Conservation (phyloP, 495 filamentous ascomycete genomes). For the Neurospora terricola region DNA sequence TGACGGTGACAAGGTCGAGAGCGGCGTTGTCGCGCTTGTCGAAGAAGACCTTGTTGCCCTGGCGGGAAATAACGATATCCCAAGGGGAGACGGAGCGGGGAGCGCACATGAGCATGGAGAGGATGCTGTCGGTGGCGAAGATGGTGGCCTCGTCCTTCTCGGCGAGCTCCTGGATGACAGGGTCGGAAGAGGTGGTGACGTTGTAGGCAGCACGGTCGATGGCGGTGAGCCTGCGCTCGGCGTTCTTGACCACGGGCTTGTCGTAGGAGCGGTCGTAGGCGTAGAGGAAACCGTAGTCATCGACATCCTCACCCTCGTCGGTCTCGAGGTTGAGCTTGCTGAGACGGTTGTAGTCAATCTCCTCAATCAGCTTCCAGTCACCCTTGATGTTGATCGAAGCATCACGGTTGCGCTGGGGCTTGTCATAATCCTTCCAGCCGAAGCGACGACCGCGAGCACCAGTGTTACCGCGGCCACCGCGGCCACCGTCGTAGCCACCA, state of each 20-base stretch:
- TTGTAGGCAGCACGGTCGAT: constrained; percentile 95
- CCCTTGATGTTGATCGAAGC: constrained; percentile 87
- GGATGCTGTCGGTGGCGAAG: constrained; percentile 91
- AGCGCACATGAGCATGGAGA: constrained; percentile 98
- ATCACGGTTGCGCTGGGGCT: constrained; percentile 92
- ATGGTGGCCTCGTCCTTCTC: constrained; percentile 96
- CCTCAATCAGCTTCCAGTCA: constrained; percentile 91
- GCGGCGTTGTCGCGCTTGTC: constrained; percentile 92
- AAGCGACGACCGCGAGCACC: constrained; percentile 65
- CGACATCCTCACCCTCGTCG: constrained; percentile 88
- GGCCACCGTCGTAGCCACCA: constrained; percentile 41
- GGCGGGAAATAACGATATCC: constrained; percentile 86
- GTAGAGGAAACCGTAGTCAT: constrained; percentile 91
- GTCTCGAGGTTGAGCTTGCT: constrained; percentile 91
- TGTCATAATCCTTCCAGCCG: constrained; percentile 98
- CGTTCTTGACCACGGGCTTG: constrained; percentile 77
- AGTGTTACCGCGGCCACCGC: constrained; percentile 47
- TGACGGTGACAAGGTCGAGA: constrained; percentile 95
- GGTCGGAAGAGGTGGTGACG: constrained; percentile 90
- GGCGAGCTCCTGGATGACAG: constrained; percentile 90
- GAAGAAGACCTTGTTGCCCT: constrained; percentile 93
- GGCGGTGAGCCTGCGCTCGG: constrained; percentile 74
- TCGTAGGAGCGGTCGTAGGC: constrained; percentile 95
- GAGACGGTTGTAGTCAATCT: constrained; percentile 95
- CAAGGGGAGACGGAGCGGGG: constrained; percentile 92